phyloP scores from a whole-genome alignment of 768 basidiomycete species.

The Tephrocybe rancida region DNA sequence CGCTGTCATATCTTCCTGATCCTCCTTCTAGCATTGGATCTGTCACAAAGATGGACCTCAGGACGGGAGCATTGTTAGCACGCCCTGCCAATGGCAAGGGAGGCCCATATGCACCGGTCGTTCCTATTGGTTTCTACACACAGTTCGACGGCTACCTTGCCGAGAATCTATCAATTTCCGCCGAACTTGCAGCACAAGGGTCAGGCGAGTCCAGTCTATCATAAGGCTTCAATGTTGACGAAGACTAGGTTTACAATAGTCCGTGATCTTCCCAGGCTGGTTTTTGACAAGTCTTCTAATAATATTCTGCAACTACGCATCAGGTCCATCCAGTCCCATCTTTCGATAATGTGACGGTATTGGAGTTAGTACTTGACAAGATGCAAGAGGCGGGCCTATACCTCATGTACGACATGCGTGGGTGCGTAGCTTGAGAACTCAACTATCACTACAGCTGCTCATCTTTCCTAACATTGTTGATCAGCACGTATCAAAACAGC shows the following conservation, averaged over 20 bases:
- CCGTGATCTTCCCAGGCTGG: constrained; percentile 17
- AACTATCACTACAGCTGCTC: background rate
- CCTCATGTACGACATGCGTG: constrained; percentile 85
- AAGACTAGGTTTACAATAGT: constrained; percentile 40
- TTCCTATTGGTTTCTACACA: constrained; percentile 80
- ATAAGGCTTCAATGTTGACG: background rate
- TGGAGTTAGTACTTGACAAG: constrained; percentile 61
- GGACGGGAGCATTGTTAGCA: constrained; percentile 58
- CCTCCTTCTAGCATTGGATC: constrained; percentile 49
- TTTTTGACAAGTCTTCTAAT: constrained; percentile 1
- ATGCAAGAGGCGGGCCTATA: constrained; percentile 74
- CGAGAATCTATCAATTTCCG: constrained; percentile 52
- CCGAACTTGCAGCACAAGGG: constrained; percentile 59
- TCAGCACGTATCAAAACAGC: constrained; percentile 66
- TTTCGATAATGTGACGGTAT: constrained; percentile 59
- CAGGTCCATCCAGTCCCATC: constrained; percentile 74
- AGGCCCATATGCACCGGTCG: constrained; percentile 53
- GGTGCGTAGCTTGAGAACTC: constrained; percentile 29
- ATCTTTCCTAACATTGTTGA: constrained; percentile 13
- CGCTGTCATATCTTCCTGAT: constrained; percentile 51
- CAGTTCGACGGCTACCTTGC: constrained; percentile 56
- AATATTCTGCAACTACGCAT: constrained; percentile 28
- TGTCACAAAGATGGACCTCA: constrained; percentile 65
- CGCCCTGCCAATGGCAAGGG: constrained; percentile 51
- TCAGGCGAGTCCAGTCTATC: constrained; percentile 30